Conservation (phyloP, 306 rosid genomes). For the Glycine soja region DNA sequence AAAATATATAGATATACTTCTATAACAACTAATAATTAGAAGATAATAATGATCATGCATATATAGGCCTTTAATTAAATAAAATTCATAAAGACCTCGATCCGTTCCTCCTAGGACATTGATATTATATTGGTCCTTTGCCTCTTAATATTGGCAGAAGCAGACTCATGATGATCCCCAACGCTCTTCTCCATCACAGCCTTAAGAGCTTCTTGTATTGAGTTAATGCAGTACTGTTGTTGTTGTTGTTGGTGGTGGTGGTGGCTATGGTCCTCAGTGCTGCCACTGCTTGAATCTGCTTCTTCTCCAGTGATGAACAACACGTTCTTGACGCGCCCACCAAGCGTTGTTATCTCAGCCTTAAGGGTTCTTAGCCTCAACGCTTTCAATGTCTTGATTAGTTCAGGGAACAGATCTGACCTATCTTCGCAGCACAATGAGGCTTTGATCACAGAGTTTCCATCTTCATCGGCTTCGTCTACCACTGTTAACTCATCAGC, state of each 20-base stretch:
- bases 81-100: slow-evolving; percentile 60
- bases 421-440: slow-evolving; percentile 93
- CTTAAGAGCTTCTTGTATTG: slow-evolving; percentile 89
- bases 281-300: slow-evolving; percentile 46
- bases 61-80: slow-evolving; percentile 44
- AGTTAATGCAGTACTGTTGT: slow-evolving; percentile 55
- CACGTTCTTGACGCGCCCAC: slow-evolving; percentile 91
- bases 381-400: slow-evolving; percentile 76
- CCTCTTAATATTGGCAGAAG: slow-evolving; percentile 78
- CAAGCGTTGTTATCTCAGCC: slow-evolving; percentile 91
- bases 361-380: slow-evolving; percentile 77
- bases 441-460: slow-evolving; percentile 79
- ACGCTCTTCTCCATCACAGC: slow-evolving; percentile 83
- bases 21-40: slow-evolving; percentile 24
- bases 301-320: slow-evolving; percentile 81
- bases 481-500: slow-evolving; percentile 82
- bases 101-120: slow-evolving; percentile 55
- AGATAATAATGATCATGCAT: background rate
- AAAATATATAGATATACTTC: slow-evolving; percentile 25
- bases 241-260: slow-evolving; percentile 50
- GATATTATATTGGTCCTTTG: slow-evolving; percentile 80
- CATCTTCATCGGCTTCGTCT: slow-evolving; percentile 81
- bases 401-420: slow-evolving; percentile 84
- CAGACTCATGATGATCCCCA: slow-evolving; percentile 55
- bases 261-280: slow-evolving; percentile 41